phyloP scores from a whole-genome alignment of 768 basidiomycete species.

The Rhodotorula taiwanensis region DNA sequence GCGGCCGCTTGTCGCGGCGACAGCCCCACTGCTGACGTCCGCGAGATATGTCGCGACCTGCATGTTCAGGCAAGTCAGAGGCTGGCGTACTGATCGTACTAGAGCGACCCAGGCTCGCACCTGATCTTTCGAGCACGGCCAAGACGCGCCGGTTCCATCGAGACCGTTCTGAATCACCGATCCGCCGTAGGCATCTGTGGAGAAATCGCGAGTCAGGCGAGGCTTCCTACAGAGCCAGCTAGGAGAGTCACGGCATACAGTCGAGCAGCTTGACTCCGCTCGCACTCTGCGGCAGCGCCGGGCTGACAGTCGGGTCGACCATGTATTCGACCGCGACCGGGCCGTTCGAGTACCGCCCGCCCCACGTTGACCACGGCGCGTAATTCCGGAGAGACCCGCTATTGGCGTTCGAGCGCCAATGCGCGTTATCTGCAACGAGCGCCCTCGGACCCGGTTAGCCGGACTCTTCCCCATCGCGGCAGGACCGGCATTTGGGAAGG shows the following conservation, averaged over 20 bases:
- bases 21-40: conserved; percentile 13
- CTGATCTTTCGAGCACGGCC: conserved; percentile 24
- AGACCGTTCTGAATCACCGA: conserved; percentile 25
- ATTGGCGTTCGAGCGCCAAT: conserved; percentile 1
- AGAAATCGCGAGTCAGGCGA: background rate
- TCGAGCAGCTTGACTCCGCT: conserved; percentile 1
- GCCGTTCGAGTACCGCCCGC: conserved; percentile 30
- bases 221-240: background rate
- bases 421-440: conserved; percentile 19
- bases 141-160: conserved; percentile 15
- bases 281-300: background rate
- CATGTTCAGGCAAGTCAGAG: no score
- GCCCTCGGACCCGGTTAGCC: no score
- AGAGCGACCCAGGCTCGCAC: no score
- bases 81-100: no score
- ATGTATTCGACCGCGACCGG: conserved; percentile 30
- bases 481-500: no score
- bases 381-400: conserved; percentile 16
- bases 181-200: conserved; percentile 31
- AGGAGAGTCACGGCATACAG: conserved; percentile 12
- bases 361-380: conserved; percentile 19
- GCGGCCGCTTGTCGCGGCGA: conserved; percentile 3
- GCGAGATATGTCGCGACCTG: conserved; percentile 20
- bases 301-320: conserved; percentile 1
- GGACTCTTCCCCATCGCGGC: background rate